Conservation (phyloP, 768 basidiomycete species). For the Leccinum boreale region DNA sequence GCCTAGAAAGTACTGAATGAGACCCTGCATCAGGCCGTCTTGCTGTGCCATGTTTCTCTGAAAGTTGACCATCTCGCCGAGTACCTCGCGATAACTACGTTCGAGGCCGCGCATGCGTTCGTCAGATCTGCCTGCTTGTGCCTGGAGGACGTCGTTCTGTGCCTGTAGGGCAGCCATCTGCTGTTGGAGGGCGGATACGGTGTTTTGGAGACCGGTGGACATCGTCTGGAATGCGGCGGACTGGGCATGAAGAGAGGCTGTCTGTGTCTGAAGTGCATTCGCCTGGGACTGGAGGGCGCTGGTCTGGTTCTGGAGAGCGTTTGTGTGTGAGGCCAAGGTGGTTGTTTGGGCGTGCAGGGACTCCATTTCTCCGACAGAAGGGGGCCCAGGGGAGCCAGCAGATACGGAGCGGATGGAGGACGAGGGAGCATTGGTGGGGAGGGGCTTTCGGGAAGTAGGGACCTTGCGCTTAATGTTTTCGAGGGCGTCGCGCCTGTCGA, state of each 20-base stretch:
- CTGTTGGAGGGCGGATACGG: conserved; percentile 27
- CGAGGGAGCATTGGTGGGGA: conserved; percentile 25
- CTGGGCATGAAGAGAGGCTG: conserved; percentile 34
- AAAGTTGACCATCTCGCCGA: conserved; percentile 69
- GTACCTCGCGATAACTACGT: conserved; percentile 62
- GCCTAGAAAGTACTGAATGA: conserved; percentile 80
- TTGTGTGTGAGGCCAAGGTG: conserved; percentile 29
- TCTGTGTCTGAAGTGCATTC: conserved; percentile 27
- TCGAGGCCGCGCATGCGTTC: conserved; percentile 57
- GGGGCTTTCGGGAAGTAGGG: conserved; percentile 35
- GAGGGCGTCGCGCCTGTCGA: conserved; percentile 50
- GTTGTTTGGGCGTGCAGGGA: conserved; percentile 28
- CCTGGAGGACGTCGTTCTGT: conserved; percentile 31
- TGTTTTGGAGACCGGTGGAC: conserved; percentile 25
- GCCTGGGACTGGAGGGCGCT: conserved; percentile 27
- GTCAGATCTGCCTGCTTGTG: conserved; percentile 38
- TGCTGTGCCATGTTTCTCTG: conserved; percentile 78
- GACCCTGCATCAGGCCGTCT: conserved; percentile 76
- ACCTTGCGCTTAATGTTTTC: conserved; percentile 68
- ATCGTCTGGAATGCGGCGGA: conserved; percentile 31
- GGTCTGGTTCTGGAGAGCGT: conserved; percentile 29
- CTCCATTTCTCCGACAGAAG: conserved; percentile 23
- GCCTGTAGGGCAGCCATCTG: conserved; percentile 26
- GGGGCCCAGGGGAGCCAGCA: conserved; percentile 27
- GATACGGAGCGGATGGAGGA: conserved; percentile 26